phyloP scores from a whole-genome alignment of 139 green algal species.

The Haematococcus lacustris region DNA sequence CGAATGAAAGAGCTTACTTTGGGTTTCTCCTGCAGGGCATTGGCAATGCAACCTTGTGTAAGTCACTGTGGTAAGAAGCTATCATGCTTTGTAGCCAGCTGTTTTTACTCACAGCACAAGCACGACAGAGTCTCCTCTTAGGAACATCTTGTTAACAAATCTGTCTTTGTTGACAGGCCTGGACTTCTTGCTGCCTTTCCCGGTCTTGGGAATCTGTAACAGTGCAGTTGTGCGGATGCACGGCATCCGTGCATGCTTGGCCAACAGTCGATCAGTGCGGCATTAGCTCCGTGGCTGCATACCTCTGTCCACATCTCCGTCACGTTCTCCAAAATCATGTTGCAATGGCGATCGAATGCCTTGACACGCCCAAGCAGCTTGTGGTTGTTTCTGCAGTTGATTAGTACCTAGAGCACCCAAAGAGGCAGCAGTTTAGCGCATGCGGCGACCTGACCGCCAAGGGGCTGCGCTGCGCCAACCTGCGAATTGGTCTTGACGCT shows the following conservation, averaged over 20 bases:
- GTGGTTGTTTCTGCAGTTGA: constrained; percentile 98
- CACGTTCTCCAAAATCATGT: constrained; percentile 99
- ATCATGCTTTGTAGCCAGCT: too few species aligned
- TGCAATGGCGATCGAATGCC: constrained; percentile 98
- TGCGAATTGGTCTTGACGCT: constrained; percentile 95
- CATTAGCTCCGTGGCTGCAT: constrained; percentile 2
- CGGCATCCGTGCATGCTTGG: too few species aligned
- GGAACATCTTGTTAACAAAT: constrained; percentile 98
- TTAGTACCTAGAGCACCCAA: constrained; percentile 75
- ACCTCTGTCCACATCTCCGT: constrained; percentile 99
- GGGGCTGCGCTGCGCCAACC: constrained; percentile 19
- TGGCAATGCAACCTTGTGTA: too few species aligned
- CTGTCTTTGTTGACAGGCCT: constrained; percentile 94
- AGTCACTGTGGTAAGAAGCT: too few species aligned
- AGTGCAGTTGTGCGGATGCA: background rate
- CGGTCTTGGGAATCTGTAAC: constrained; percentile 80
- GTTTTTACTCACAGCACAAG: constrained; percentile 80
- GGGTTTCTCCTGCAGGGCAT: background rate
- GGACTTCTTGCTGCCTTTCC: constrained; percentile 78
- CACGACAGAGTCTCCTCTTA: constrained; percentile 95
- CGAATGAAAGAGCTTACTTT: too few species aligned
- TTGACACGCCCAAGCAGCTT: constrained; percentile 96
- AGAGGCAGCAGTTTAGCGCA: too few species aligned
- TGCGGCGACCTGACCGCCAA: background rate
- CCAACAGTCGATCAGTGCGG: background rate